Percentiles rank a stretch among this genome's conserved stretches.
Conservation (phyloP, 176 grass and related monocot genomes). For the Puccinellia tenuiflora region DNA sequence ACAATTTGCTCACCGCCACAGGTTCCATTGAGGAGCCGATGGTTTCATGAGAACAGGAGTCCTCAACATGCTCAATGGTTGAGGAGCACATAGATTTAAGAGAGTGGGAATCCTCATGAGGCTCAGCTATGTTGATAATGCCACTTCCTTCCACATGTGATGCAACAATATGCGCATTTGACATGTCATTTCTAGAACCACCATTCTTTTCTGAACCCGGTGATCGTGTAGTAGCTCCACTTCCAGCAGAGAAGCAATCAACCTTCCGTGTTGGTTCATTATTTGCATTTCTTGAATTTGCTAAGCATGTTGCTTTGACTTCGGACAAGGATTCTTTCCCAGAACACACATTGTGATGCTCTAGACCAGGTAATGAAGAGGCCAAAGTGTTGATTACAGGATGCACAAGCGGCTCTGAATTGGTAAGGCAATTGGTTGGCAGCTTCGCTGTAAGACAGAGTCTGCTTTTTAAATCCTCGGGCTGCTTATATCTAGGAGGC, state of each 20-base stretch:
- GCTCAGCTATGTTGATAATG: not conserved
- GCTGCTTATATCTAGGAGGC: conserved; percentile 28
- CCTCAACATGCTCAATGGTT: conserved; percentile 4
- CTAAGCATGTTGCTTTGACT: not conserved
- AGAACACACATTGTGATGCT: not conserved
- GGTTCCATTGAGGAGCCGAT: not conserved
- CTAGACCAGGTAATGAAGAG: not conserved
- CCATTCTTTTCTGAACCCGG: conserved; percentile 11
- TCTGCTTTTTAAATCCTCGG: conserved; percentile 14
- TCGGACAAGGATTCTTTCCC: conserved; percentile 12
- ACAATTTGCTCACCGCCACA: not conserved
- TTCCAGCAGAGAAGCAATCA: conserved; percentile 17
- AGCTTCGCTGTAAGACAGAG: conserved; percentile 25
- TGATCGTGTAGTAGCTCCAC: not conserved
- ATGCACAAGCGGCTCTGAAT: conserved; percentile 15
- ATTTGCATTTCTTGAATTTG: conserved; percentile 15
- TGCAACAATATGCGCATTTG: not conserved
- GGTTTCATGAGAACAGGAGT: conserved; percentile 13
- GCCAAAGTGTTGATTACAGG: not conserved
- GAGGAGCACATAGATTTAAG: conserved; percentile 16
- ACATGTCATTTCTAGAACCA: conserved; percentile 14
- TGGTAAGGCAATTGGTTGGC: conserved; percentile 20
- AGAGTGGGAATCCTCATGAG: not conserved
- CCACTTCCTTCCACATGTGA: not conserved
- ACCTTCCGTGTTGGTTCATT: not conserved